Evolutionary conservation across 768 basidiomycete species (phyloP), one percentile per base, ranked within the genome.

Genomic region (Pleurotus salmoneostramineus): DNA sequence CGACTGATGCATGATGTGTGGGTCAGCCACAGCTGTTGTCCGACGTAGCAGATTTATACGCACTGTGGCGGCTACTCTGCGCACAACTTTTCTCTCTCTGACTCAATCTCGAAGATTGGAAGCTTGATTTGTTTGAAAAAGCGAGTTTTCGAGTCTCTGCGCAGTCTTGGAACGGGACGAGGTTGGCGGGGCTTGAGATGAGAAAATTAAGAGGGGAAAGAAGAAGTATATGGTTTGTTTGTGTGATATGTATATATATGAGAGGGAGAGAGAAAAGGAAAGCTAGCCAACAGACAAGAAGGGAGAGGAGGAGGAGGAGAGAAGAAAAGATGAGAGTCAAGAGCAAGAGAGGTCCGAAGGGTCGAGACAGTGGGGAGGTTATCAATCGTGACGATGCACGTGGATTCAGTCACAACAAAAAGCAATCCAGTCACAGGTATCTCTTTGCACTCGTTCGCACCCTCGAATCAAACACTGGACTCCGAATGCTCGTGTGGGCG

Each of bases 391-490:
- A 45, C 42, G 56, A 62, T 14, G 14, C 58, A 45, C 58, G 40
- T 55, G 50, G 15, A 44, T 14, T 34, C n/a, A 55, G 37, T 40
- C 49, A 59, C 12, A 60, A 44, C 47, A 48, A 34, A 49, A 34
- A 35, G 17, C n/a, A 34, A 3, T 35, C 15, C 43, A 43, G 34
- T 40, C 67, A 87, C 64, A 98, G 73, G 70, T 93, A 75, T 76
- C 89, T 91, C 74, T 87, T 91, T 52, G 96, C 97, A 72, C 88
- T 90, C 15, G 88, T 85, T 60, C 92, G 79, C 0, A 98, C 88
- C 44, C 91, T 82, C 4, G 77, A 76, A 68, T 98, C 95, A 74
- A 98, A 98, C 4, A 86, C 80, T 14, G 72, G 67, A 68, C 90
- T 95, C 57, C 87, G 82, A 64, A 98, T 93, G 47, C 79, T 73